These are phyloP conservation scores for Vigna mungo DNA, from an alignment of 306 rosid genomes.

Conservation along the genomic window DNA sequence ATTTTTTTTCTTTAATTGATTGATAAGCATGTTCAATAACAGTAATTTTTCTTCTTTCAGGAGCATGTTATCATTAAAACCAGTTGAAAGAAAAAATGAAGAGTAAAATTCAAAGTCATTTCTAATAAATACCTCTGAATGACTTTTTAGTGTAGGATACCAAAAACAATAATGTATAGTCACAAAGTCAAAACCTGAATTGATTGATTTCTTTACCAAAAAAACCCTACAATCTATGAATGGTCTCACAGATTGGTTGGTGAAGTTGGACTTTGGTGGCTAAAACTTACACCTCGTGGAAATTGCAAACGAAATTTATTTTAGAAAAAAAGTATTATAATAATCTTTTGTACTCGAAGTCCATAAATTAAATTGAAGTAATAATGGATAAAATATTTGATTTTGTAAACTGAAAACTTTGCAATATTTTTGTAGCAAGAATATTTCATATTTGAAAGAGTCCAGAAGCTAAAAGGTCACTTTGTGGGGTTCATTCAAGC, in stretches of 20 bases:
- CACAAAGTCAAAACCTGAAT: constrained; percentile 21
- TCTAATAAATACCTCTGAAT: background rate
- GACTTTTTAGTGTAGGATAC: background rate
- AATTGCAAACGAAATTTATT: constrained; percentile 9
- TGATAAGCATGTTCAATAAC: constrained; percentile 26
- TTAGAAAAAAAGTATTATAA: constrained; percentile 33
- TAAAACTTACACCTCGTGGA: background rate
- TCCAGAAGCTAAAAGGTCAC: constrained; percentile 4
- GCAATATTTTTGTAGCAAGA: background rate
- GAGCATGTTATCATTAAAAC: constrained; percentile 15
- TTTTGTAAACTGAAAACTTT: background rate
- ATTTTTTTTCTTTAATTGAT: background rate
- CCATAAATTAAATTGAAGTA: background rate
- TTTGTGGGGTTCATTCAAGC: background rate
- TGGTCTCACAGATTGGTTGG: background rate
- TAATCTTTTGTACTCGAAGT: background rate
- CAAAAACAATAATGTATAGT: background rate
- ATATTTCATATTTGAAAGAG: constrained; percentile 22
- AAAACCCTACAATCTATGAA: background rate
- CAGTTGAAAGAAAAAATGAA: background rate
- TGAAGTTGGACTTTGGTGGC: constrained; percentile 16
- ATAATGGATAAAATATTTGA: background rate
- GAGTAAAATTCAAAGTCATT: constrained; percentile 17
- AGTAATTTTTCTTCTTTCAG: constrained; percentile 17
- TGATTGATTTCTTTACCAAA: constrained; percentile 1